Conservation (phyloP, 179 eudicot genomes). For the Vitellaria paradoxa region DNA sequence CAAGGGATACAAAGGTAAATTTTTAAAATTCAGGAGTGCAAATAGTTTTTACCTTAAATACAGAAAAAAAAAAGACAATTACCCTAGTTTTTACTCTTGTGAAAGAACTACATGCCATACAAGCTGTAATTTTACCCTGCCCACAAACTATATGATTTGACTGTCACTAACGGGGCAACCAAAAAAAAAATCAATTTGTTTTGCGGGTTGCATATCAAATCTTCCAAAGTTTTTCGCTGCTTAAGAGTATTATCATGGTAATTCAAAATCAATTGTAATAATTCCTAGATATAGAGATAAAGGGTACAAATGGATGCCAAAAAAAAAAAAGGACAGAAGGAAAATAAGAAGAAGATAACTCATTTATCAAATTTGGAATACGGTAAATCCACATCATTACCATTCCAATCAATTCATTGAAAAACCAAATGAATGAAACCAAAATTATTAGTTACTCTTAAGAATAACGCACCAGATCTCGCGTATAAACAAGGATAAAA, state of each 20-base stretch:
- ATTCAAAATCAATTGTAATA: neutral
- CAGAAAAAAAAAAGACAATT: too few species aligned
- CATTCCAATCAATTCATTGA: neutral
- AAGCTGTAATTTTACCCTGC: neutral
- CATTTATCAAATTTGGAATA: neutral
- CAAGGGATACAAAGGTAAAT: too few species aligned
- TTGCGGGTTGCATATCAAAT: neutral
- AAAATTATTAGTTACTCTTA: neutral
- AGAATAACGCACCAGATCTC: neutral
- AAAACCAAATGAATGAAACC: neutral
- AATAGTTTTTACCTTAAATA: too few species aligned
- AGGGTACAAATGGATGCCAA: neutral
- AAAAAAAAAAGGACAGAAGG: neutral
- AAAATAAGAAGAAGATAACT: neutral
- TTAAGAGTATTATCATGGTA: neutral
- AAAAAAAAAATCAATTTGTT: neutral
- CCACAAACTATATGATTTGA: neutral
- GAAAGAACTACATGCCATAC: neutral
- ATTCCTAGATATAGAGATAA: neutral
- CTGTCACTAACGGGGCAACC: neutral
- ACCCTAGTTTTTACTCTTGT: neutral
- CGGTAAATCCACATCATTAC: conserved; percentile 5
- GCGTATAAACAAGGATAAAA: neutral
- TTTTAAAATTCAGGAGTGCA: too few species aligned
- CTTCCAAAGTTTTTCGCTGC: neutral